Evolutionary conservation across 2,329 filamentous ascomycete species (phyloP).

Genomic region (Verticillium dahliae): DNA sequence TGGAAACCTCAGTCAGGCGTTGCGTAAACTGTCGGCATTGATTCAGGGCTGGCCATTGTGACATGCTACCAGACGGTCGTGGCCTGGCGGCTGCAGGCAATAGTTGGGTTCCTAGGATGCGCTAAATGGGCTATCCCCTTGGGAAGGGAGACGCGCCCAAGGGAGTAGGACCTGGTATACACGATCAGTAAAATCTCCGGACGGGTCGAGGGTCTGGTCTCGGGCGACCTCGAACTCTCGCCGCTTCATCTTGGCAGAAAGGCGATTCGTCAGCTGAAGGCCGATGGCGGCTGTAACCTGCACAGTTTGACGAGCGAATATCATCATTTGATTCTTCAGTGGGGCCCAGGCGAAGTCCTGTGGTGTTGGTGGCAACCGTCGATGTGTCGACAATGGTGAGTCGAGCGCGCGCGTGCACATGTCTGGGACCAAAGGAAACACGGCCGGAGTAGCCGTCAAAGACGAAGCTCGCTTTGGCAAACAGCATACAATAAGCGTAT

Average conservation of each 20-base stretch:
- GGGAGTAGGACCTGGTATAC: neutral
- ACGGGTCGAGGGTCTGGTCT: neutral
- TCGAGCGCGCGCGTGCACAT: neutral
- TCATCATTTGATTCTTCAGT: neutral
- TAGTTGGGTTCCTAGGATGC: neutral
- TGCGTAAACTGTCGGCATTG: neutral
- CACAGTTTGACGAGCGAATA: neutral
- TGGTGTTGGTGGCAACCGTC: no score
- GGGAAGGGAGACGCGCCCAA: neutral
- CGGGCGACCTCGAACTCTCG: neutral
- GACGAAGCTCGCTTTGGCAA: neutral
- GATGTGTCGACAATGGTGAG: neutral
- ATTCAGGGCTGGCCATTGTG: neutral
- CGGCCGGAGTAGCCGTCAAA: neutral
- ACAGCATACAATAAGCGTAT: no score
- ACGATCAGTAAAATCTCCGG: neutral
- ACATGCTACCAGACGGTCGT: neutral
- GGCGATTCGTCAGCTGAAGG: neutral
- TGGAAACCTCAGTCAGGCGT: neutral
- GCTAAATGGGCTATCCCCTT: neutral
- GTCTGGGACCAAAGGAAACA: neutral
- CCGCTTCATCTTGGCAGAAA: neutral
- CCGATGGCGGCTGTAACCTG: neutral
- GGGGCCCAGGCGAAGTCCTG: neutral
- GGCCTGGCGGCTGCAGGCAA: neutral